Conservation (phyloP, 2,329 filamentous ascomycete genomes). For the Botrytis sinoallii region DNA sequence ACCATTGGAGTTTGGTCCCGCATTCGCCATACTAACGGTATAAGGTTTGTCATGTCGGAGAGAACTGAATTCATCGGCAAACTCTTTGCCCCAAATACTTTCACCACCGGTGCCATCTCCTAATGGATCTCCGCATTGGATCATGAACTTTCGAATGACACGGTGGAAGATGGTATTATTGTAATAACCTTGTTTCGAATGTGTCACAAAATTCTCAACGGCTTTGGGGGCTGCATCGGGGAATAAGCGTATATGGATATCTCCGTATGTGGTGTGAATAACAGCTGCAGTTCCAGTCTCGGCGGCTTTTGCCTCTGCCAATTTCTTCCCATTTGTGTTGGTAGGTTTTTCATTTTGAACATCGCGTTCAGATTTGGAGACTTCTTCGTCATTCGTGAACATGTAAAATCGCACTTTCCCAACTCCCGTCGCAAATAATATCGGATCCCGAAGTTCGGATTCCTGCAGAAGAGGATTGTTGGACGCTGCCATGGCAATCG, state of each 20-base stretch:
- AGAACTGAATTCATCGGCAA: constrained; percentile 89
- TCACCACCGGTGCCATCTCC: constrained; percentile 89
- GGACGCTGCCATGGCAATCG: constrained; percentile 94
- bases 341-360: constrained; percentile 93
- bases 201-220: constrained; percentile 96
- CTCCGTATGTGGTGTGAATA: constrained; percentile 88
- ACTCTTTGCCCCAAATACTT: constrained; percentile 88
- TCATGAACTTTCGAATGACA: constrained; percentile 98
- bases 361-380: constrained; percentile 81
- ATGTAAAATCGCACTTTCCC: constrained; percentile 95
- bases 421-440: constrained; percentile 78
- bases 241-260: constrained; percentile 91
- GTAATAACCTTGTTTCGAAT: constrained; percentile 87
- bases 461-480: constrained; percentile 90
- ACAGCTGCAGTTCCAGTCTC: constrained; percentile 77
- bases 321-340: constrained; percentile 54
- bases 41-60: constrained; percentile 95
- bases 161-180: constrained; percentile 98
- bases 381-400: constrained; percentile 87
- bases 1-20: constrained; percentile 90
- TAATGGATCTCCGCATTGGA: constrained; percentile 79
- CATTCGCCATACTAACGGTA: constrained; percentile 96
- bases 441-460: constrained; percentile 85
- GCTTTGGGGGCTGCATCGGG: constrained; percentile 90
- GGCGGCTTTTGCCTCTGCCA: constrained; percentile 56